Conservation (phyloP, 148 eudicot species). For the Gaultheria prostrata region DNA sequence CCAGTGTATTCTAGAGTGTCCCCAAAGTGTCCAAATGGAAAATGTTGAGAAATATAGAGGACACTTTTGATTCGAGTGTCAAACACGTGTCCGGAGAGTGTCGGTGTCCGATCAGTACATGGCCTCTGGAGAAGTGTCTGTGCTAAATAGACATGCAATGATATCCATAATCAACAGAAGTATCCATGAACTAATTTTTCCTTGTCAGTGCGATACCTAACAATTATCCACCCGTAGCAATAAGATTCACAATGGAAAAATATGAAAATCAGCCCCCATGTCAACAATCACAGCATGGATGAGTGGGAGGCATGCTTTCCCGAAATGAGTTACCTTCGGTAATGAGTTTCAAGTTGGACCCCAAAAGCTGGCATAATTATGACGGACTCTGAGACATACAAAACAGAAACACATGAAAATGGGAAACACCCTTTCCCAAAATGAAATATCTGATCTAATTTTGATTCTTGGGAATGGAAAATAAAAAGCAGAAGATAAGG, state of each 20-base stretch:
- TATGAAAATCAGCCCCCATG: too few relatives aligned
- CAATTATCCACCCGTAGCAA: neutral
- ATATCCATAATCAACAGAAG: neutral
- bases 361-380: slow-evolving; percentile 78
- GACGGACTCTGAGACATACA: slow-evolving; percentile 61
- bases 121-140: too few relatives aligned
- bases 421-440: neutral
- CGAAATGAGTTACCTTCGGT: slow-evolving; percentile 73
- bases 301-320: too few relatives aligned
- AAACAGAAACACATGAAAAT: slow-evolving; percentile 20
- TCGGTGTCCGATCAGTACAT: too few relatives aligned
- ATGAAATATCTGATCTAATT: neutral
- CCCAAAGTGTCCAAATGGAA: too few relatives aligned
- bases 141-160: too few relatives aligned
- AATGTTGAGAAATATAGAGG: too few relatives aligned
- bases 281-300: too few relatives aligned
- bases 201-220: neutral
- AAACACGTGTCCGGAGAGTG: too few relatives aligned
- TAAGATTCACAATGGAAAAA: neutral
- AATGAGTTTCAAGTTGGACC: slow-evolving; percentile 88
- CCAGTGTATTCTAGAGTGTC: too few relatives aligned
- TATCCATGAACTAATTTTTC: neutral
- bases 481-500: neutral
- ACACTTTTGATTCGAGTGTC: too few relatives aligned
- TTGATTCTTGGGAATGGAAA: neutral